Base-by-base conservation (phyloP, 257 asterid genomes). In the Penstemon barbatus region DNA sequence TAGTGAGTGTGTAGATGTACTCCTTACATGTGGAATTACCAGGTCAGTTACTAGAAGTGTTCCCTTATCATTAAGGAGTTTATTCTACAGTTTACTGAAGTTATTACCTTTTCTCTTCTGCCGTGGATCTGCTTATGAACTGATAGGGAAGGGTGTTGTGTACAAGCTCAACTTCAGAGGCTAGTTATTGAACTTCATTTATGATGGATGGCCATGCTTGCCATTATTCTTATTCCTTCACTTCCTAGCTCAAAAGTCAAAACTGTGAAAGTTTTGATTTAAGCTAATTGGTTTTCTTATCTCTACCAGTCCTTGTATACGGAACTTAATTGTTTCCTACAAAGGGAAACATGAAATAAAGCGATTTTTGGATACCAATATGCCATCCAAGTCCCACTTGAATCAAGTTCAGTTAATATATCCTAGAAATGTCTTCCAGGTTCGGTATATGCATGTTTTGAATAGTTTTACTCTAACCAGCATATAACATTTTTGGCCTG, bases 121-220 rank as follows among this genome's bases (percentile, higher is more conserved):
- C 42, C 15, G 2, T 4, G 19, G 36, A 46, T 63, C 49, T 15
- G 69, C 33, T 25, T 25, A 2, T 2, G 33, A 25, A 25, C 33
- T 25, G 33, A 25, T 25, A 1, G 62, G 48, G 43, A 53, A 48
- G 9, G 62, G 18, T 57, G 48, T 36, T 8, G 19, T 33, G 4
- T 60, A 48, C 62, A 41, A 44, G 38, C 70, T 43, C 58, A 33
- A 13, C 78, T 38, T 55, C 7, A 42, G 57, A n/a, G 52, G 37
- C 65, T 60, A 15, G 70, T 38, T 62, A 59, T 56, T 68, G 66
- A 42, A 63, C 55, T 56, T 68, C 13, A 37, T 9, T 6, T 38
- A 4, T 54, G 66, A 43, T 15, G 45, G 12, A 33, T 41, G 55
- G 50, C 50, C 69, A 51, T 66, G 50, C 39, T 51, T 62, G 8